Base-by-base conservation (phyloP, 73 alveolate species). In the Uronychia setigera region DNA sequence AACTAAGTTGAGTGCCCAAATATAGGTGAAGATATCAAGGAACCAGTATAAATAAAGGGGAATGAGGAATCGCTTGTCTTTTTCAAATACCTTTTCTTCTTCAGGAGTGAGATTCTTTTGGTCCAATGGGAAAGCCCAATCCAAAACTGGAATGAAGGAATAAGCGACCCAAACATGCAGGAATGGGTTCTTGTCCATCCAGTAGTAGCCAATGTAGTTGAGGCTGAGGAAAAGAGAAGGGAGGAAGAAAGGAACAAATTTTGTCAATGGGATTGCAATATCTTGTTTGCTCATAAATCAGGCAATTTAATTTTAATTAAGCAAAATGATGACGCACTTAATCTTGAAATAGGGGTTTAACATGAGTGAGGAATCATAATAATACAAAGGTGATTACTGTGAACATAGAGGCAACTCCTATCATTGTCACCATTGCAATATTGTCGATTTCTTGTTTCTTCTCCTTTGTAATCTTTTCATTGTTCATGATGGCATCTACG, bases 51-150 rank as follows among this genome's bases (percentile, higher is more conserved):
- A 33, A 79, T 85, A 85, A 0, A 85, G 76, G 9, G 92, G 92
- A 32, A 85, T 85, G 58, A 35, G 26, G 79, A 78, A 85, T 5
- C 92, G 14, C 59, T n/a, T 33, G 59, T 85, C 92, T 58, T 78
- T 77, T 76, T 84, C 91, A 74, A 26, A 76, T 26, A 33, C n/a
- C 33, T 30, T 84, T 29, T 29, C 88, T 26, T 29, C 58, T 13
- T 1, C 35, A 26, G 46, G 79, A 14, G 46, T 11, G 27, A 86
- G 74, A 60, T 86, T 86, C 1, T 1, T 26, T 60, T 59, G 28
- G 26, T 76, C 82, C 19, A 27, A 33, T 1, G 80, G 80, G 60
- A 84, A 9, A 0, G 76, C 27, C 29, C 13, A n/a, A 76, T 84
- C 91, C 1, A 84, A 1, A 34, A 76, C 30, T 76, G 91, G 89